Evolutionary conservation across 345 rosid genomes (phyloP).

Genomic region (Brassica carinata): DNA sequence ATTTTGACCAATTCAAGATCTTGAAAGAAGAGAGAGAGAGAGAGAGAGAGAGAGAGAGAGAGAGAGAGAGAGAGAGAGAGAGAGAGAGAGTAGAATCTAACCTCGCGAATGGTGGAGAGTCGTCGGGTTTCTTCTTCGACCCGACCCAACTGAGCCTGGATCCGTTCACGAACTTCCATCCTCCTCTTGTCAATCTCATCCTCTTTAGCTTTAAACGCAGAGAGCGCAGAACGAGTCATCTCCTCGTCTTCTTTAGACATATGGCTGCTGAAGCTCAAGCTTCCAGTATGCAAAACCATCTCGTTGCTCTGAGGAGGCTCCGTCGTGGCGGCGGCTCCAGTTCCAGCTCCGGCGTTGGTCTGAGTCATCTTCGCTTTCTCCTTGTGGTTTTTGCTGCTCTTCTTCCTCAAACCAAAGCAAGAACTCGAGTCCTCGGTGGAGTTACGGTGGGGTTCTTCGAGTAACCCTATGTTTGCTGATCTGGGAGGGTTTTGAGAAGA

Average conservation of each 20-base stretch:
- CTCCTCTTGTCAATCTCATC: constrained; percentile 94
- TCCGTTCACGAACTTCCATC: constrained; percentile 80
- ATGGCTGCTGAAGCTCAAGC: constrained; percentile 82
- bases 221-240: constrained; percentile 88
- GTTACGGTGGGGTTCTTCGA: constrained; percentile 25
- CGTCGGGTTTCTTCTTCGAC: constrained; percentile 82
- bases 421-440: constrained; percentile 34
- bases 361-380: constrained; percentile 45
- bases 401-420: constrained; percentile 38
- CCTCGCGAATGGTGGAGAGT: constrained; percentile 86
- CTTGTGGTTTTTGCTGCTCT: constrained; percentile 28
- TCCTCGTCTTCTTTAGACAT: constrained; percentile 94
- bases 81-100: not conserved
- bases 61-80: not conserved
- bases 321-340: constrained; percentile 39
- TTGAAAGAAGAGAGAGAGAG: not conserved
- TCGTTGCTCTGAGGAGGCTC: constrained; percentile 47
- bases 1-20: constrained; percentile 21
- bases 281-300: constrained; percentile 52
- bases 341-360: constrained; percentile 46
- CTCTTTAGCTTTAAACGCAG: constrained; percentile 88
- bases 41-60: not conserved
- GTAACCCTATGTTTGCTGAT: constrained; percentile 40
- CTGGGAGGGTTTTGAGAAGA: constrained; percentile 7
- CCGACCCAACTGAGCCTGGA: constrained; percentile 86